These are phyloP conservation scores for Cydonia oblonga DNA, from an alignment of 331 rosid species.

Conservation along the genomic window DNA sequence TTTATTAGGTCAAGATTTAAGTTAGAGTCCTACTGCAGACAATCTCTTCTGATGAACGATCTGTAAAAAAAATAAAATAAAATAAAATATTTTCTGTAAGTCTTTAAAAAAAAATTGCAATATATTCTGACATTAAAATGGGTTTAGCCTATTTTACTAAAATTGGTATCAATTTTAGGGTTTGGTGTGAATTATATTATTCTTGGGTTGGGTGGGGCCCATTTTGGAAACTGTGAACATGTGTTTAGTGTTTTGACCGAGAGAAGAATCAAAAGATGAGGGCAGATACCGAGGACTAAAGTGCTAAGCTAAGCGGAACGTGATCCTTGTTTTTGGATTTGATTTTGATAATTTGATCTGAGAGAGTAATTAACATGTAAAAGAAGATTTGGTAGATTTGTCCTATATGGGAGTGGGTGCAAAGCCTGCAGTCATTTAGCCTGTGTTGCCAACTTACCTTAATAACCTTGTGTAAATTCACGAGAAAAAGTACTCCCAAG, in stretches of 20 bases:
- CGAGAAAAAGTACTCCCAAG: too few relatives aligned
- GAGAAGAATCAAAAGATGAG: neutral
- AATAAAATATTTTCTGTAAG: too few relatives aligned
- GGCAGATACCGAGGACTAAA: too few relatives aligned
- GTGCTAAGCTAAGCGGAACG: too few relatives aligned
- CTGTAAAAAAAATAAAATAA: too few relatives aligned
- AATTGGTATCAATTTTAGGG: too few relatives aligned
- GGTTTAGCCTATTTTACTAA: too few relatives aligned
- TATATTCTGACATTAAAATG: too few relatives aligned
- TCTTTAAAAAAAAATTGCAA: too few relatives aligned
- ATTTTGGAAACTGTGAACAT: neutral
- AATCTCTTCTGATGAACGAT: too few relatives aligned
- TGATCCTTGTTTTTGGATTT: conserved; percentile 26
- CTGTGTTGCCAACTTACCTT: neutral
- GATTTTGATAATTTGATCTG: neutral
- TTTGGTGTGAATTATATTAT: neutral
- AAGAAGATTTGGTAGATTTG: conserved; percentile 37
- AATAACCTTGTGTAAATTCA: neutral
- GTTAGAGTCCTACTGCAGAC: too few relatives aligned
- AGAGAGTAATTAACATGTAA: neutral
- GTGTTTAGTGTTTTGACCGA: conserved; percentile 3
- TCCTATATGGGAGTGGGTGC: conserved; percentile 30
- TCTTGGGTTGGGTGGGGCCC: neutral
- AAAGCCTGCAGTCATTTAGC: conserved; percentile 13
- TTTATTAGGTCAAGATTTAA: too few relatives aligned